A percentile compares a stretch with the other conserved stretches of the same genome.
Evolutionary conservation across 345 rosid species (phyloP).

Genomic region (Populus pruinosa): DNA sequence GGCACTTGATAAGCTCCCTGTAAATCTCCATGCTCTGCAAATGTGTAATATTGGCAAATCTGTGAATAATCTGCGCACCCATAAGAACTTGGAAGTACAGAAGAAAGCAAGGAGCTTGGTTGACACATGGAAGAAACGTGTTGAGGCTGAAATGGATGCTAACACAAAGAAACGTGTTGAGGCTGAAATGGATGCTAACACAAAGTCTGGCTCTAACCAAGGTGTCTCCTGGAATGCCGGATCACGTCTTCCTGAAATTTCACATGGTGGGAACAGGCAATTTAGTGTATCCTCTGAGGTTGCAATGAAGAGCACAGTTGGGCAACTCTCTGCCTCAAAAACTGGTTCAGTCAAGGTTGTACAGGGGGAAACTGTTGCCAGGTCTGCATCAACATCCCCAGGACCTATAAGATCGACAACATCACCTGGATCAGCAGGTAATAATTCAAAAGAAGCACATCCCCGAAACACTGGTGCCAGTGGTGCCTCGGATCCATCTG

Average conservation of each 20-base stretch:
- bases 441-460: slow-evolving; percentile 53
- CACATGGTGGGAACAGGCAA: slow-evolving; percentile 54
- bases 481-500: slow-evolving; percentile 42
- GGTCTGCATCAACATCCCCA: slow-evolving; percentile 52
- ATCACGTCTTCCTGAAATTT: slow-evolving; percentile 53
- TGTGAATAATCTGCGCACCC: slow-evolving; percentile 79
- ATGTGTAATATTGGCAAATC: slow-evolving; percentile 86
- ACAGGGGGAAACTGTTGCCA: slow-evolving; percentile 47
- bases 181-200: slow-evolving; percentile 89
- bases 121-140: slow-evolving; percentile 95
- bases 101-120: slow-evolving; percentile 87
- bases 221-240: slow-evolving; percentile 65
- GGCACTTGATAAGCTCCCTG: slow-evolving; percentile 88
- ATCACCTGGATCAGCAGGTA: slow-evolving; percentile 39
- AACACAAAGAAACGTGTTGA: slow-evolving; percentile 84
- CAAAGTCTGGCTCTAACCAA: slow-evolving; percentile 60
- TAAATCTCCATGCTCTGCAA: slow-evolving; percentile 85
- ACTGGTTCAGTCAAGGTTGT: slow-evolving; percentile 46
- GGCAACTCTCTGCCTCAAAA: slow-evolving; percentile 61
- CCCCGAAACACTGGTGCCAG: slow-evolving; percentile 32
- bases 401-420: slow-evolving; percentile 51
- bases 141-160: slow-evolving; percentile 93
- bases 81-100: slow-evolving; percentile 75
- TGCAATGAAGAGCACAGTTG: slow-evolving; percentile 51
- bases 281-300: slow-evolving; percentile 56